phyloP scores from a whole-genome alignment of 768 basidiomycete genomes.

The Hypholoma fasciculare region DNA sequence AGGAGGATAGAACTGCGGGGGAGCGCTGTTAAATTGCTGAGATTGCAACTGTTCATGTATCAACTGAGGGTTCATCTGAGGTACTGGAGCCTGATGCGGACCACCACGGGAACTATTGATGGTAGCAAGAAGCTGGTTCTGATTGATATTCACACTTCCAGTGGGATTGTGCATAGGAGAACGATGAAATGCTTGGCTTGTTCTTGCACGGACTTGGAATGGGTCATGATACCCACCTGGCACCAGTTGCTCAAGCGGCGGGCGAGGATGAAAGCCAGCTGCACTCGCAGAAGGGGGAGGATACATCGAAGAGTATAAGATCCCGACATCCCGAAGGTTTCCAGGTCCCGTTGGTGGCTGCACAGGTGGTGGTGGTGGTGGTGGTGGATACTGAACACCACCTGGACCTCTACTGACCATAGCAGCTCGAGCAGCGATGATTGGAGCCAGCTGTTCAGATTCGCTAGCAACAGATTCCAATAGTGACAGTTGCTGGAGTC shows the following conservation, averaged over 20 bases:
- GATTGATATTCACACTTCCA: slow-evolving; percentile 50
- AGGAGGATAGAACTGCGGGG: slow-evolving; percentile 8
- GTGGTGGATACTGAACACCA: slow-evolving; percentile 10
- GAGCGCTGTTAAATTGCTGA: slow-evolving; percentile 5
- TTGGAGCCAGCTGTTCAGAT: slow-evolving; percentile 61
- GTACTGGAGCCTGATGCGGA: slow-evolving; percentile 14
- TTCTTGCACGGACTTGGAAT: slow-evolving; percentile 48
- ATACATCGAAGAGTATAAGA: slow-evolving; percentile 35
- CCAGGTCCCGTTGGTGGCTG: slow-evolving; percentile 28
- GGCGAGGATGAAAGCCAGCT: slow-evolving; percentile 18
- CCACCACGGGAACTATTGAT: slow-evolving; percentile 35
- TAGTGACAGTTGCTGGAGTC: slow-evolving; percentile 68
- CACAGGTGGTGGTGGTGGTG: slow-evolving; percentile 19
- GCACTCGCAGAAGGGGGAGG: slow-evolving; percentile 15
- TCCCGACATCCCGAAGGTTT: slow-evolving; percentile 16
- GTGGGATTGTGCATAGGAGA: slow-evolving; percentile 27
- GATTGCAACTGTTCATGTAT: slow-evolving; percentile 17
- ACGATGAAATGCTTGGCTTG: slow-evolving; percentile 45
- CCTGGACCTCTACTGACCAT: slow-evolving; percentile 18
- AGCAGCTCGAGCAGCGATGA: slow-evolving; percentile 27
- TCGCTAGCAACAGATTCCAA: slow-evolving; percentile 74
- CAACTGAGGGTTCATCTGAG: slow-evolving; percentile 14
- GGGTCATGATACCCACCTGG: slow-evolving; percentile 22
- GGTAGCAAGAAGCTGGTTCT: slow-evolving; percentile 46
- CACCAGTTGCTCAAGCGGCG: slow-evolving; percentile 6